Evolutionary conservation across 768 basidiomycete genomes (phyloP), one percentile per base, ranked within the genome.

Genomic region (Chalciporus chontae): DNA sequence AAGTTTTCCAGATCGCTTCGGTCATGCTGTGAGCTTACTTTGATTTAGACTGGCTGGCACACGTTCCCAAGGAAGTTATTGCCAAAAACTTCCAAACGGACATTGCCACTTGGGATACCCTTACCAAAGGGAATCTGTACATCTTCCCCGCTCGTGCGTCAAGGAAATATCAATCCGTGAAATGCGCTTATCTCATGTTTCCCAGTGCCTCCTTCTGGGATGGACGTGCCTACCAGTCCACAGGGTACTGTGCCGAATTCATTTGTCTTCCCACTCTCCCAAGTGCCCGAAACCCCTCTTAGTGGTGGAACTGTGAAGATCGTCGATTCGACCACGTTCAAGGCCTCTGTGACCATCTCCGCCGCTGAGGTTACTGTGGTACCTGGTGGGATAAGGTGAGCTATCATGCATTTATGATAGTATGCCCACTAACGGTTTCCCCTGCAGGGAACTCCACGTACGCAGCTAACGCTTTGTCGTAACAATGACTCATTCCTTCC

Each of bases 291-390:
- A 17, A 72, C 69, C 0, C 69, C 69, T 40, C 69, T 71, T 40
- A 68, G 67, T 10, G 82, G 82, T n/a, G 83, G 84, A 26, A 70
- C 73, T 5, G 69, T 79, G 43, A 84, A 80, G 58, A 66, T 83
- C 27, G 76, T 77, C 15, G 83, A 85, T 61, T 74, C 77, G 0
- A 69, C 71, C 34, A 76, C 72, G 2, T 85, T 84, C 66, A 58
- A 60, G 6, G 73, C 71, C 14, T 65, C 82, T 0, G 69, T 71
- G 31, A 78, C 74, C 2, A 79, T 82, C 32, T 70, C 77, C 8
- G 79, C 73, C 3, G 81, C 77, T 1, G 80, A 82, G 59, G 76
- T 84, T 3, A 69, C 64, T 6, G 73, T 84, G 19, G 75, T 81
- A 45, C 74, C 73, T 19, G 81, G 80, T 19, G 81, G 75, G 11